Evolutionary conservation across 192 early-diverging fungal genomes (phyloP), one percentile per base, ranked within the genome.

Genomic region (Coemansia interrupta): DNA sequence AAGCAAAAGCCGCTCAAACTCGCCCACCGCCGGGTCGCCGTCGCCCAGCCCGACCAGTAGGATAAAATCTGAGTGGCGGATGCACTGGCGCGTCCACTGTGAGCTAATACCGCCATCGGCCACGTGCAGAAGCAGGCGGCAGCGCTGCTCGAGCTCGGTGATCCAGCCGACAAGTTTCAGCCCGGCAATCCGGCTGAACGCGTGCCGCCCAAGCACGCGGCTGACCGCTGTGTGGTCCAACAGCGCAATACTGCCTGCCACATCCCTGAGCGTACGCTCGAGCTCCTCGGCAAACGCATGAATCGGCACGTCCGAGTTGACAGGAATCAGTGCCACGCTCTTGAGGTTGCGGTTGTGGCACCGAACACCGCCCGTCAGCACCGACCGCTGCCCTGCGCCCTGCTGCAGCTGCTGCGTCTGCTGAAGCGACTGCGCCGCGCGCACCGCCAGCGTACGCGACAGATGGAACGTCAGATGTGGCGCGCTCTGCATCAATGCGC

Each of bases 1-100:
- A 56, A 97, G 80, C 54, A 99, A 80, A 45, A 95, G 72, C 18
- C 90, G 85, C 72, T 99, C 97, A 65, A 86, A 93, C 57, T 96
- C 95, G 42, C 96, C 94, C 14, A 98, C 88, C 0, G 85, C 65
- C 0, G 90, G 88, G 50, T 96, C 91, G 9, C 84, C 90, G 58
- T 96, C 95, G 17, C 92, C 96, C 7, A 95, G 73, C 1, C 91
- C 97, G 11, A 99, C 90, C 13, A 99, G 74, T 23, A 99, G 71
- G 52, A 99, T 90, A 72, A 94, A 98, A 77, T 99, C 97, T 1
- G 95, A 81, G 48, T 99, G 94, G 18, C 92, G 88, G 56, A 99
- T 91, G 61, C 95, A 98, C 14, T 92, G 88, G 63, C 90, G 86
- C 13, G 94, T 98, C 97, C 97, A 99, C 14, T 86, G 90, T 8